Base-by-base conservation (phyloP, 176 grass and related monocot species). In the Bolboschoenus planiculmis region DNA sequence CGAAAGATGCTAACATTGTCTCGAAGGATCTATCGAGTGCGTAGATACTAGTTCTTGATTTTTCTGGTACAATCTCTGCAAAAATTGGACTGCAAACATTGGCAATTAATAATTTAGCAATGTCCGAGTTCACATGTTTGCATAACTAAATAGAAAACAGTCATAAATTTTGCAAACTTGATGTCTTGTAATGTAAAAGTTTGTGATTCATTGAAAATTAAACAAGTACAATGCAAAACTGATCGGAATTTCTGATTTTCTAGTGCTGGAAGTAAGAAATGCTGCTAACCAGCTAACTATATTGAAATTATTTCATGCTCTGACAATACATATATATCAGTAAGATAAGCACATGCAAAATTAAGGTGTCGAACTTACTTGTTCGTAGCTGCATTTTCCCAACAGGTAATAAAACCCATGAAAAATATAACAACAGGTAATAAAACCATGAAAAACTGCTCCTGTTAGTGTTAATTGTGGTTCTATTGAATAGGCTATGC, bases 21-120 rank as follows among this genome's bases (percentile, higher is more conserved):
- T 96, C 88, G 48, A 88, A 96, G n/a, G 93, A 90, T 79, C 82
- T 84, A 79, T 92, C 90, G 48, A 93, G 82, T 11, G 91, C 91
- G 70, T 88, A 93, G 60, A 93, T 87, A 60, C 84, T 93, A 81
- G 91, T 93, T 88, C 86, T 88, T 78, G 86, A 81, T 70, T 78
- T 81, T 61, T 89, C 77, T 51, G 88, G 88, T 29, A 93, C 88
- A 86, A 93, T 93, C 84, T 93, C 91, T 2, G 91, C 84, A 83
- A 93, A 86, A 39, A 93, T 93, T 36, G 65, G 65, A n/a, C 65
- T 70, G 64, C 58, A 58, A 7, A 31, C 34, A 39, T 68, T 14
- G 43, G 11, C 1, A 71, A 11, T 24, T 2, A 71, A 20, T 2
- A 13, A 24, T 57, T 57, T 57, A 7, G 3, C 15, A 61, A 61